Evolutionary conservation across 1,139 yeast genomes (phyloP), one percentile per base, ranked within the genome.

Genomic region (Tardiomyces digboiensis): DNA sequence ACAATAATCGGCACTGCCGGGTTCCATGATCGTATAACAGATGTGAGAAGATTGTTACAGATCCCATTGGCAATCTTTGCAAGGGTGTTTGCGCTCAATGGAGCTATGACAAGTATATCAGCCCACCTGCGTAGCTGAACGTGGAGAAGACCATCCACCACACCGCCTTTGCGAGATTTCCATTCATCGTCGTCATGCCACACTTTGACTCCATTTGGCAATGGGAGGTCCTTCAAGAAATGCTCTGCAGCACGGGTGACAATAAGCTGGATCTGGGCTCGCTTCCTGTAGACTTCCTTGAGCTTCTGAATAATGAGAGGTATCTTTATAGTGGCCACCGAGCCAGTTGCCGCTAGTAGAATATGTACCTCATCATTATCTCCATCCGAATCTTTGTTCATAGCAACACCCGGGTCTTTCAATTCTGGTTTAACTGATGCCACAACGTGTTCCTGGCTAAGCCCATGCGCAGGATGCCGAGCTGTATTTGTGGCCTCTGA

Each of bases 111-210:
- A 65, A 91, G 74, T 29, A 91, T 76, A 61, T 91, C 97, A 0
- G 98, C 97, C 98, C 98, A 91, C 58, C 87, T 80, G 44, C 97
- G 74, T 48, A 91, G 71, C 61, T 87, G 95, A 49, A 87, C 87
- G 60, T 89, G 97, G 48, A 91, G 70, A 42, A 88, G 79, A 7
- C 82, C 76, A 53, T 80, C 86, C 5, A 86, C 78, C 47, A 22
- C 50, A 46, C 26, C 48, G 16, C 49, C 50, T 19, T 39, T 40
- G 47, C 72, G 64, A 29, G 65, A 60, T n/a, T 54, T 78, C 96
- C 97, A 87, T 61, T 87, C 96, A 61, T 91, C 97, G 49, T 80
- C 82, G 61, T 91, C 97, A 56, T 93, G 71, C 97, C 97, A 91
- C 37, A 91, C 79, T 56, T 85, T 84, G 39, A 89, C 93, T 50